Evolutionary conservation across 148 eudicot genomes (phyloP), one percentile per base, ranked within the genome.

Genomic region (Dysphania ambrosioides): DNA sequence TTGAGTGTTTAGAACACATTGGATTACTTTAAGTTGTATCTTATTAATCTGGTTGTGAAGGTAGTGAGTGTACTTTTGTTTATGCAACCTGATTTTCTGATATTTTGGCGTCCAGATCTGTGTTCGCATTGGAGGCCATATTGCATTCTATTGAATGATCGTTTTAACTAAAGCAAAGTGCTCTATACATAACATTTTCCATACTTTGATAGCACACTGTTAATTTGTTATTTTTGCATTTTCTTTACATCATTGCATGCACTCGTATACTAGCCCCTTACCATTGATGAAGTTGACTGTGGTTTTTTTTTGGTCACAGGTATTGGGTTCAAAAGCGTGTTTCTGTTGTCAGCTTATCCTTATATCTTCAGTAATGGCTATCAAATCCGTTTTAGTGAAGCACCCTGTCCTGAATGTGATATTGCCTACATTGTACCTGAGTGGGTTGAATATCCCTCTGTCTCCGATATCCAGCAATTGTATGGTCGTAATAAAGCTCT

Each of bases 321-420:
- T n/a, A n/a, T n/a, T n/a, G n/a, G n/a, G n/a, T n/a, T n/a, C 81
- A 91, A 91, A 75, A 91, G 96, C 51, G 93, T 88, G 24, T 88
- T 87, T 74, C 88, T 91, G 42, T 75, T 91, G 30, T 84, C 91
- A 18, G 66, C 91, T 29, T 83, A 77, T 53, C 93, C 96, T 0
- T 89, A 87, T 53, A 81, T 89, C 68, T 89, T 87, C 71, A 87
- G 93, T 42, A 87, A 87, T 49, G 93, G 90, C 80, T 91, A 91
- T 62, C 89, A 86, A 67, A 87, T 91, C 55, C 75, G 83, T 6
- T 91, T 91, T 47, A 84, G 42, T 60, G 93, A 91, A 77, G 79
- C 82, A 12, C 96, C 96, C 38, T 84, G 91, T 73, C 70, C 81
- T 12, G 63, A 84, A 0, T 91, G 93, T 68, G 83, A 84, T 61